phyloP scores from a whole-genome alignment of 2,329 filamentous ascomycete species.

The Sporothrix dimorphospora region DNA sequence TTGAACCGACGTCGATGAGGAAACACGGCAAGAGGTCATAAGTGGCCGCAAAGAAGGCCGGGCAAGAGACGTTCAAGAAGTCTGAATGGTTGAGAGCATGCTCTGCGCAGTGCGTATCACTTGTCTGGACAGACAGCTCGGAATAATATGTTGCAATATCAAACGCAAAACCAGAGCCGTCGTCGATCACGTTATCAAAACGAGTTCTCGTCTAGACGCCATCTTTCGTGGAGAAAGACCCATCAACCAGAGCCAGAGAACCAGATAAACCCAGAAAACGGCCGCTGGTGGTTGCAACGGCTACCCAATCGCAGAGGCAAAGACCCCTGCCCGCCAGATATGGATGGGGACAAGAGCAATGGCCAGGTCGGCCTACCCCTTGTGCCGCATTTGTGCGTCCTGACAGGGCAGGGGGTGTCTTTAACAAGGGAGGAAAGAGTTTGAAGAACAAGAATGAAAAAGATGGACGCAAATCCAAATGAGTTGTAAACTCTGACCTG shows the following conservation, averaged over 20 bases:
- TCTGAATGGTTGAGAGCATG: neutral
- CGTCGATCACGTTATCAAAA: neutral
- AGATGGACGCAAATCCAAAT: neutral
- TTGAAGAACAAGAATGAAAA: neutral
- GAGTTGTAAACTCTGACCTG: neutral
- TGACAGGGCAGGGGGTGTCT: slow-evolving; percentile 2
- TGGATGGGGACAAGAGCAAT: neutral
- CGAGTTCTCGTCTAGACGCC: neutral
- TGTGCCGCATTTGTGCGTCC: neutral
- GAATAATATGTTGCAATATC: neutral
- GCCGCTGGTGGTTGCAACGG: neutral
- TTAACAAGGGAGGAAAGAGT: neutral
- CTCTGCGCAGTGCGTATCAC: neutral
- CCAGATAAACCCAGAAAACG: neutral
- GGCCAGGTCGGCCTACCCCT: neutral
- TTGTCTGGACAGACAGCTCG: neutral
- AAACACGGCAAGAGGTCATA: neutral
- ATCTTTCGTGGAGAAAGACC: neutral
- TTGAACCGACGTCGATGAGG: neutral
- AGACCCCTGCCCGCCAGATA: slow-evolving; percentile 16
- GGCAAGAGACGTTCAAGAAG: neutral
- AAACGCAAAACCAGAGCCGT: neutral
- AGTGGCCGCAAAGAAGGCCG: neutral
- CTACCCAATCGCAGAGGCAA: slow-evolving; percentile 17
- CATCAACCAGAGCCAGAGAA: neutral